These are phyloP conservation scores for Yarrowia sp. DNA, from an alignment of 805 yeast species.

Conservation along the genomic window DNA sequence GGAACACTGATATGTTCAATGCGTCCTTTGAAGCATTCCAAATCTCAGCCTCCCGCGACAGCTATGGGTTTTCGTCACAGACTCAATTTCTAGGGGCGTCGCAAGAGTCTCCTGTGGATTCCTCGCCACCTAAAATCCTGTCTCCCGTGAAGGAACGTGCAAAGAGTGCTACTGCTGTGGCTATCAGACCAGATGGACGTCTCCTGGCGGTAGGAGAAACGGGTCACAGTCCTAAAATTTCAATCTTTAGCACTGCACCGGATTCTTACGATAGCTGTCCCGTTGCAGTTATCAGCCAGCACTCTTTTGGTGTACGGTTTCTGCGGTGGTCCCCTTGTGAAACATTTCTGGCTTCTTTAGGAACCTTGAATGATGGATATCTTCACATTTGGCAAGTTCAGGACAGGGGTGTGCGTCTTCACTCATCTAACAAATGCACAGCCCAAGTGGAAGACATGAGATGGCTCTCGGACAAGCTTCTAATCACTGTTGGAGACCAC, in stretches of 20 bases:
- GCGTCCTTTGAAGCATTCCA: constrained; percentile 14
- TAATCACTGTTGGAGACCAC: constrained; percentile 60
- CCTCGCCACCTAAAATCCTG: constrained; percentile 35
- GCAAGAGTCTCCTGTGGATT: constrained; percentile 13
- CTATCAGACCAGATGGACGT: constrained; percentile 52
- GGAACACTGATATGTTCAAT: neutral
- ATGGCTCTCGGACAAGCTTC: constrained; percentile 50
- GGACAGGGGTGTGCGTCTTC: constrained; percentile 38
- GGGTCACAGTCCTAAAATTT: constrained; percentile 65
- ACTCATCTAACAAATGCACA: constrained; percentile 60
- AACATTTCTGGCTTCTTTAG: constrained; percentile 54
- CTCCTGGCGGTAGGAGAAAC: constrained; percentile 66
- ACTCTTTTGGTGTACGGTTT: constrained; percentile 58
- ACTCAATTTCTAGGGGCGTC: constrained; percentile 2
- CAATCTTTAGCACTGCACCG: constrained; percentile 54
- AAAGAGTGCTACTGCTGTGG: constrained; percentile 54
- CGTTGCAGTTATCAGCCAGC: constrained; percentile 54
- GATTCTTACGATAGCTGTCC: constrained; percentile 49
- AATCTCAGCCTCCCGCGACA: neutral
- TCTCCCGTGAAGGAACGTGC: constrained; percentile 41
- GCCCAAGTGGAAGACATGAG: constrained; percentile 52
- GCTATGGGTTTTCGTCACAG: neutral
- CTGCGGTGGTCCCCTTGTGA: constrained; percentile 60
- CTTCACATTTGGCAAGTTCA: constrained; percentile 56
- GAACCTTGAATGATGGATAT: constrained; percentile 66